Percentiles rank a stretch among this genome's conserved stretches.
Evolutionary conservation across 2,329 filamentous ascomycete species (phyloP).

Genomic region (Whalleya microplaca): DNA sequence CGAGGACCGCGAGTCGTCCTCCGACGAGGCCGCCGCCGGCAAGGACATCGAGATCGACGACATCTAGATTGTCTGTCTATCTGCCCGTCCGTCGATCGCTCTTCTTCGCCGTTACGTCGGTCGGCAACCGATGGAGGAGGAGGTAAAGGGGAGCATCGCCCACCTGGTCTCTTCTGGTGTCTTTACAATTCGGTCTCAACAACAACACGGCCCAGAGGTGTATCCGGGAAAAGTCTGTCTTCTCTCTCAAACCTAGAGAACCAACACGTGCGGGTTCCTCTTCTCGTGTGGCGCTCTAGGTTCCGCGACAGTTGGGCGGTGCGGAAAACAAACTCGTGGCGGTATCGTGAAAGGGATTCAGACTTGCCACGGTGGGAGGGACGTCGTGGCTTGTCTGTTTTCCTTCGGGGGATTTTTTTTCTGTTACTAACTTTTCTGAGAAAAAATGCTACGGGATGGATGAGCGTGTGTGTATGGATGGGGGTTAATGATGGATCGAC

Average conservation of each 20-base stretch:
- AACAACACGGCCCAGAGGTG: slow-evolving; percentile 7
- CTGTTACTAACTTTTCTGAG: too few relatives aligned
- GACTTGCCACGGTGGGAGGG: slow-evolving; percentile 60
- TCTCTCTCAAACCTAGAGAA: slow-evolving; percentile 54
- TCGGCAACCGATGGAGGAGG: background rate
- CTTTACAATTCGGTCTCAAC: slow-evolving; percentile 8
- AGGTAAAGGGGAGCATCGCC: slow-evolving; percentile 4
- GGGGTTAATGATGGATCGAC: background rate
- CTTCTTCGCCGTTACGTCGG: too few relatives aligned
- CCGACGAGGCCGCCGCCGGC: slow-evolving; percentile 60
- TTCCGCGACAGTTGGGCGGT: slow-evolving; percentile 52
- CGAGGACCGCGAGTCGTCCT: slow-evolving; percentile 76
- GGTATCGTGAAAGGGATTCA: background rate
- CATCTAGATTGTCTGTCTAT: slow-evolving; percentile 62
- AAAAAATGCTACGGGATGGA: background rate
- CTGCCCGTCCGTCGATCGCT: background rate
- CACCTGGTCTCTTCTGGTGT: slow-evolving; percentile 11
- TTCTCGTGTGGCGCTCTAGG: slow-evolving; percentile 27
- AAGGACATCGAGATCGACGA: slow-evolving; percentile 91
- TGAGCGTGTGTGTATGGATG: too few relatives aligned
- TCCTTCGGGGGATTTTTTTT: slow-evolving; percentile 9
- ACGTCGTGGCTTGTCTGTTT: slow-evolving; percentile 52
- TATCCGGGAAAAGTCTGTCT: slow-evolving; percentile 57
- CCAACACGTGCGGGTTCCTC: slow-evolving; percentile 1
- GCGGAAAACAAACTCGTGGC: background rate